A percentile compares a stretch with the other conserved stretches of the same genome.
Evolutionary conservation across 805 yeast genomes (phyloP).

Genomic region (Wickerhamomyces xylosicus): DNA sequence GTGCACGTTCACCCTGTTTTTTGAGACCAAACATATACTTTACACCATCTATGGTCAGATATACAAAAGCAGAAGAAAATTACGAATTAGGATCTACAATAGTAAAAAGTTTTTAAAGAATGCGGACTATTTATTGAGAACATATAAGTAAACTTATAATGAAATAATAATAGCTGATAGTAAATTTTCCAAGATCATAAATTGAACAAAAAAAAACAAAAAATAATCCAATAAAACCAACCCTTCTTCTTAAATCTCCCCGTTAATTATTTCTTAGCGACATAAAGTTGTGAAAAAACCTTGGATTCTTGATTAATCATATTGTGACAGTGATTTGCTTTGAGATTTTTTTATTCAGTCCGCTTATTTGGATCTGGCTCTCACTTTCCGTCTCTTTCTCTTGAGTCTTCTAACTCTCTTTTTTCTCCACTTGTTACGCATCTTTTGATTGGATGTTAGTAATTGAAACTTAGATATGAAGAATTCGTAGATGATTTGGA

Average conservation of each 20-base stretch:
- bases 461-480: too few relatives aligned
- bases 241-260: neutral
- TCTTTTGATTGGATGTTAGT: slow-evolving; percentile 24
- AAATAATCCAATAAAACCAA: neutral
- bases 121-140: neutral
- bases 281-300: slow-evolving; percentile 8
- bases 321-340: too few relatives aligned
- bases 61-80: too few relatives aligned
- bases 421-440: slow-evolving; percentile 99
- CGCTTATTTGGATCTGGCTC: slow-evolving; percentile 99
- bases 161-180: neutral
- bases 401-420: slow-evolving; percentile 99
- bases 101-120: too few relatives aligned
- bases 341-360: too few relatives aligned
- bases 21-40: too few relatives aligned
- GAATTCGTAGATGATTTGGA: too few relatives aligned
- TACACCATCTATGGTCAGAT: too few relatives aligned
- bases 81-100: too few relatives aligned
- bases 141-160: neutral
- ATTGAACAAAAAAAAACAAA: slow-evolving; percentile 2
- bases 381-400: slow-evolving; percentile 99
- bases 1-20: too few relatives aligned
- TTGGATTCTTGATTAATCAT: too few relatives aligned
- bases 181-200: slow-evolving; percentile 2
- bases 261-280: slow-evolving; percentile 1